These are phyloP conservation scores for Kodamaea kakaduensis DNA, from an alignment of 805 yeast species.

Conservation along the genomic window DNA sequence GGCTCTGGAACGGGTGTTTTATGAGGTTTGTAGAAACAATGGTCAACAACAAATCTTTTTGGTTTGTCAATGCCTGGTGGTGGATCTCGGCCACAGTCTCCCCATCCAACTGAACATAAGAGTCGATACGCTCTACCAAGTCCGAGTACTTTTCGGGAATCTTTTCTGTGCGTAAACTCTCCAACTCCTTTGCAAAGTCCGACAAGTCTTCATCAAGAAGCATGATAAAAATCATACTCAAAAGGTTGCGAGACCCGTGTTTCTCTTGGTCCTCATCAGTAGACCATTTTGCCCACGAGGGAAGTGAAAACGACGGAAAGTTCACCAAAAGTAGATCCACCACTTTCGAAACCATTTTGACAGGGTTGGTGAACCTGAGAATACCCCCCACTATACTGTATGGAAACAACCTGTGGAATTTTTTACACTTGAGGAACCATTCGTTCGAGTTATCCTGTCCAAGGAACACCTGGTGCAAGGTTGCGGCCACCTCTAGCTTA, in stretches of 20 bases:
- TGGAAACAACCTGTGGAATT: slow-evolving; percentile 76
- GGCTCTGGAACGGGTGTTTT: slow-evolving; percentile 16
- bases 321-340: slow-evolving; percentile 72
- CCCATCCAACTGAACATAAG: slow-evolving; percentile 18
- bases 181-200: slow-evolving; percentile 53
- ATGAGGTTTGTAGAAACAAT: slow-evolving; percentile 20
- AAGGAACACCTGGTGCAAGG: slow-evolving; percentile 73
- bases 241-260: slow-evolving; percentile 33
- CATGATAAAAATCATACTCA: slow-evolving; percentile 72
- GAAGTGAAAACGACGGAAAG: slow-evolving; percentile 26
- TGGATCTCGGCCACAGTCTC: slow-evolving; percentile 14
- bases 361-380: slow-evolving; percentile 80
- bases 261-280: slow-evolving; percentile 7
- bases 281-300: slow-evolving; percentile 15
- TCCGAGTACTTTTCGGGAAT: slow-evolving; percentile 25
- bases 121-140: slow-evolving; percentile 26
- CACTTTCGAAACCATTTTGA: slow-evolving; percentile 72
- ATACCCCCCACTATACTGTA: slow-evolving; percentile 74
- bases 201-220: slow-evolving; percentile 71
- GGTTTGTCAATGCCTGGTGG: slow-evolving; percentile 14
- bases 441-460: slow-evolving; percentile 82
- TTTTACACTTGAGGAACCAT: slow-evolving; percentile 62
- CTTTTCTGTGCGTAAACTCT: slow-evolving; percentile 39
- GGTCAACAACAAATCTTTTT: slow-evolving; percentile 22
- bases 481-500: slow-evolving; percentile 77